Evolutionary conservation across 2,329 filamentous ascomycete genomes (phyloP), one percentile per base, ranked within the genome.

Genomic region (Chrysosporium queenslandicum): DNA sequence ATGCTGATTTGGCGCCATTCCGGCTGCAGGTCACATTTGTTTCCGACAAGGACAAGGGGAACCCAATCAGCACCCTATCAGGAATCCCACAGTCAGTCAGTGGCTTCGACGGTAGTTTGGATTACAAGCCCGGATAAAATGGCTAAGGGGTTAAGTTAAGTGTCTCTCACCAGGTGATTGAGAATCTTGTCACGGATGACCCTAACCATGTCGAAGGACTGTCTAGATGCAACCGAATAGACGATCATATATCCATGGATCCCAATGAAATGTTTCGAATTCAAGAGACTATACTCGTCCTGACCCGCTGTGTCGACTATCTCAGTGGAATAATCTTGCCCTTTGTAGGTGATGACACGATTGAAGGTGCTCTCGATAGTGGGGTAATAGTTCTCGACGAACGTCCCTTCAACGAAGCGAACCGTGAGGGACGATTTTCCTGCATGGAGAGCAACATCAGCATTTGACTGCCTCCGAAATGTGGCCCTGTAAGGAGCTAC

Each of bases 331-430:
- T 83, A 98, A 59, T 97, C 92, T 70, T 96, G 88, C 47, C 86
- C 85, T 71, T 92, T 94, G 70, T 86, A 85, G 63, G 87, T 86
- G 68, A 98, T 95, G 60, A 89, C 84, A 70, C 94, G 94, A 76
- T 86, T 94, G 69, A 98, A 98, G 2, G 91, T 97, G 70, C 97
- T 98, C 71, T 98, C 92, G 64, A 98, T 97, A 37, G 92, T 98
- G 32, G 92, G 92, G 70, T 98, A 98, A 73, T 98, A 98, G 70
- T 87, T 94, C 71, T 98, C 92, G 65, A 98, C 91, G 67, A 98
- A 98, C 73, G 95, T 90, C 57, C 89, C 89, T 68, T 98, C 92
- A 66, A 96, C 91, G 66, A 92, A 97, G 67, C 91, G 91, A 45
- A 97, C 92, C 11, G 92, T 94, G 59, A 98, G 82, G 51, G 91